Evolutionary conservation across 2,329 filamentous ascomycete species (phyloP).

Genomic region (Diaporthe longicolla): DNA sequence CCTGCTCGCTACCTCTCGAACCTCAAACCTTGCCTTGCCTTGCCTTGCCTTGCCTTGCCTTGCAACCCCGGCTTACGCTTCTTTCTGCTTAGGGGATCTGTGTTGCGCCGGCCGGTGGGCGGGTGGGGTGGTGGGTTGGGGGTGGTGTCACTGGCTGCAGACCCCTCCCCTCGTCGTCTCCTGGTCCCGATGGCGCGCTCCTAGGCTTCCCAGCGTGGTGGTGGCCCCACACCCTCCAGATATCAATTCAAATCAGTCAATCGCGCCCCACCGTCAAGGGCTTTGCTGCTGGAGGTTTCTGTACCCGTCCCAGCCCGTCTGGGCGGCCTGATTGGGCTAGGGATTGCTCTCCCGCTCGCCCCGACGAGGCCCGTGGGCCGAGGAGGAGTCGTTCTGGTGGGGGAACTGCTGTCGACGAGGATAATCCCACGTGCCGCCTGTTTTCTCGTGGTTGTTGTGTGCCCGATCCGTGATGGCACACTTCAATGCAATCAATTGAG

Average conservation of each 20-base stretch:
- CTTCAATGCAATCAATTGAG: not conserved
- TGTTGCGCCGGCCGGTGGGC: not conserved
- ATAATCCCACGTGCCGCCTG: constrained; percentile 28
- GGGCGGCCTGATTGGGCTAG: constrained; percentile 25
- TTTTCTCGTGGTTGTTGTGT: not conserved
- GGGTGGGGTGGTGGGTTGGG: not conserved
- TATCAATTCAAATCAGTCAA: constrained; percentile 25
- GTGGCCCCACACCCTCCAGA: constrained; percentile 18
- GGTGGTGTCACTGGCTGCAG: constrained; percentile 13
- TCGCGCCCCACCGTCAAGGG: constrained; percentile 16
- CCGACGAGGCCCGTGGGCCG: constrained; percentile 27
- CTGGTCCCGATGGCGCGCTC: not conserved
- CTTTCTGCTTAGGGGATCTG: constrained; percentile 29
- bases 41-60: constrained; percentile 16
- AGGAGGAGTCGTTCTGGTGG: constrained; percentile 14
- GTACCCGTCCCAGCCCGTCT: not conserved
- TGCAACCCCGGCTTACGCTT: constrained; percentile 12
- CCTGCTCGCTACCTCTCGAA: not conserved
- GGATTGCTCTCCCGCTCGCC: constrained; percentile 6
- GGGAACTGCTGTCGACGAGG: not conserved
- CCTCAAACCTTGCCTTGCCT: constrained; percentile 24
- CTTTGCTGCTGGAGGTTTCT: constrained; percentile 18
- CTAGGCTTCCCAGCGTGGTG: not conserved
- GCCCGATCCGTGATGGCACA: constrained; percentile 11
- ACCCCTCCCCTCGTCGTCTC: not conserved